Conservation (phyloP, 306 rosid species). For the Glycine soja region DNA sequence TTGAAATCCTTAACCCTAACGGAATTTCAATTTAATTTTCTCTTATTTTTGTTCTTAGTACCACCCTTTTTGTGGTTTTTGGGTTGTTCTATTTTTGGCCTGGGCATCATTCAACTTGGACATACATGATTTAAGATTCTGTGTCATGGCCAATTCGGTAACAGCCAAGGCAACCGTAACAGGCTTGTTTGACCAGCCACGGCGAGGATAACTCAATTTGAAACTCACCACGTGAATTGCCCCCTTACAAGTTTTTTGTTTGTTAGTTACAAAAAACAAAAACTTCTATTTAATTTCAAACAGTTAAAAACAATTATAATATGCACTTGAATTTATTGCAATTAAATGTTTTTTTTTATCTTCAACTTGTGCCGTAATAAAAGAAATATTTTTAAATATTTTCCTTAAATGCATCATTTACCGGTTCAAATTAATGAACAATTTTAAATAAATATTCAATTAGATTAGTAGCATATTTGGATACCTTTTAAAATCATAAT, state of each 20-base stretch:
- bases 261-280: not conserved
- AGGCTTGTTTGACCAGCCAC: constrained; percentile 48
- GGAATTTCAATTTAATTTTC: not conserved
- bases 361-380: not conserved
- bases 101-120: constrained; percentile 42
- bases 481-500: too few relatives aligned
- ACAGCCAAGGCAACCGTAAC: constrained; percentile 1
- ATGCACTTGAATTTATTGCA: not conserved
- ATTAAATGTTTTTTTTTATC: not conserved
- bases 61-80: constrained; percentile 20
- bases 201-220: not conserved
- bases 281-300: too few relatives aligned
- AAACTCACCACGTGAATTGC: constrained; percentile 42
- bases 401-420: not conserved
- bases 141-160: constrained; percentile 21
- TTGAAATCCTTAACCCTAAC: not conserved
- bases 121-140: constrained; percentile 48
- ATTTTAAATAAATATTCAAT: not conserved
- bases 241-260: not conserved
- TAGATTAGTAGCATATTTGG: too few relatives aligned
- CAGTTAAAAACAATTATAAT: not conserved
- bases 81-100: constrained; percentile 43
- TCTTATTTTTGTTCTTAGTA: not conserved
- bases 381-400: not conserved
- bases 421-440: not conserved